Percentiles rank a stretch among this genome's conserved stretches.
These are phyloP conservation scores for Rosa rugosa DNA, from an alignment of 306 rosid genomes.

Conservation along the genomic window DNA sequence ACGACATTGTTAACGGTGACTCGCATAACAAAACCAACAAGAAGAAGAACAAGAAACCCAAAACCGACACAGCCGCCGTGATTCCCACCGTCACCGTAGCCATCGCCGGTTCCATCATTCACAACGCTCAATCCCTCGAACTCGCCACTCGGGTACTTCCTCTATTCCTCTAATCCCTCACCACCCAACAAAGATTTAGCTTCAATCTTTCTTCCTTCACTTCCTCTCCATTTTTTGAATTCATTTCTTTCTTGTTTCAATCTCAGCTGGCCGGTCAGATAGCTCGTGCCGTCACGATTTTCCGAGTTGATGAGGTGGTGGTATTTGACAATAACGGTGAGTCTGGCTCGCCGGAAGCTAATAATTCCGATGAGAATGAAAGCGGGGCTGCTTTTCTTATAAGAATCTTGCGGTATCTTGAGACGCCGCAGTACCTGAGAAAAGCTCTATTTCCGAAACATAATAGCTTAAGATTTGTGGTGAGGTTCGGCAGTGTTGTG, in stretches of 20 bases:
- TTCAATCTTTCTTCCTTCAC: neutral
- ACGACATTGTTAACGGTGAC: slow-evolving; percentile 30
- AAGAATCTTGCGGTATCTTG: slow-evolving; percentile 80
- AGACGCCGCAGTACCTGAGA: slow-evolving; percentile 95
- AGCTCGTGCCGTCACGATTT: slow-evolving; percentile 96
- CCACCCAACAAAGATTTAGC: no score
- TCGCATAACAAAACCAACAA: slow-evolving; percentile 37
- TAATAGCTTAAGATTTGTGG: slow-evolving; percentile 85
- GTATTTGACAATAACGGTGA: slow-evolving; percentile 67
- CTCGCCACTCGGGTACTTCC: slow-evolving; percentile 77
- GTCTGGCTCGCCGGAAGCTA: slow-evolving; percentile 26
- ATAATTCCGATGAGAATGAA: slow-evolving; percentile 61
- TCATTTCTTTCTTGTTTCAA: slow-evolving; percentile 7
- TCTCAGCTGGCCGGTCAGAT: slow-evolving; percentile 90
- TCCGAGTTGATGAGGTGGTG: slow-evolving; percentile 91
- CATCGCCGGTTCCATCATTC: slow-evolving; percentile 84
- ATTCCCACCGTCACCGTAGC: slow-evolving; percentile 76
- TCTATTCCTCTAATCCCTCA: neutral
- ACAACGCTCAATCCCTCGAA: slow-evolving; percentile 82
- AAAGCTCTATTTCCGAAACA: slow-evolving; percentile 88
- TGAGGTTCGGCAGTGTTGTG: slow-evolving; percentile 30
- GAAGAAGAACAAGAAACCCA: slow-evolving; percentile 31
- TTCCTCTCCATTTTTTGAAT: neutral
- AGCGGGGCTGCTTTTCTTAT: slow-evolving; percentile 76
- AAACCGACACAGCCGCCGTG: slow-evolving; percentile 24